Evolutionary conservation across 208 protist genomes (phyloP).

Genomic region (Phytomonas francai): DNA sequence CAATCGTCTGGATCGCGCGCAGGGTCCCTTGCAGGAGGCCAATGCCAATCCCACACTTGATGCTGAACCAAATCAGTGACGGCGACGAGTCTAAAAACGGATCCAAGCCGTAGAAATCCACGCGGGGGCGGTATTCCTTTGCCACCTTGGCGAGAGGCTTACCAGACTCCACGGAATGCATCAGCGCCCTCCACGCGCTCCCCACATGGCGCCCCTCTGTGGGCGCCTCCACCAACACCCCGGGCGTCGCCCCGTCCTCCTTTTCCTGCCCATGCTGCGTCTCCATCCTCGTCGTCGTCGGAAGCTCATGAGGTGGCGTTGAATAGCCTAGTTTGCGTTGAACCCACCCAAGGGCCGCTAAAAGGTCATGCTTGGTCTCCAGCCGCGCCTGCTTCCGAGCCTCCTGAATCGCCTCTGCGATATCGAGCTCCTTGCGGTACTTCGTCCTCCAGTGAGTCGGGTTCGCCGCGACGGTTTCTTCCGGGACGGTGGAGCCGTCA

Average conservation of each 20-base stretch:
- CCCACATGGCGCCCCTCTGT: neutral
- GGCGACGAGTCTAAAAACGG: constrained; percentile 63
- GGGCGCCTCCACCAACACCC: constrained; percentile 3
- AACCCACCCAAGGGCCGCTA: constrained; percentile 30
- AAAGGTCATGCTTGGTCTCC: constrained; percentile 48
- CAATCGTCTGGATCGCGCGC: constrained; percentile 57
- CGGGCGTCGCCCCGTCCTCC: neutral
- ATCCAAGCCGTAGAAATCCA: constrained; percentile 82
- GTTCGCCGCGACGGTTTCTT: constrained; percentile 20
- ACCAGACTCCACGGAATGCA: constrained; percentile 58
- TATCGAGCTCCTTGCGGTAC: constrained; percentile 64
- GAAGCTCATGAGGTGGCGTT: constrained; percentile 42
- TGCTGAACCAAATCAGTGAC: constrained; percentile 77
- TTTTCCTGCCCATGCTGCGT: constrained; percentile 13
- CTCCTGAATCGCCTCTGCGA: constrained; percentile 62
- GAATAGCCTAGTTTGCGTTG: constrained; percentile 37
- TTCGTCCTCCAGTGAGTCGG: constrained; percentile 31
- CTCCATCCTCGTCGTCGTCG: constrained; percentile 28
- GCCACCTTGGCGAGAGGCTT: constrained; percentile 55
- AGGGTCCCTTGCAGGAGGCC: constrained; percentile 65
- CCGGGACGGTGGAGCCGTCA: constrained; percentile 53
- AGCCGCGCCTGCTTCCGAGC: constrained; percentile 40
- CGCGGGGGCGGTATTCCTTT: constrained; percentile 56
- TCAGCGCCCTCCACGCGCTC: constrained; percentile 57
- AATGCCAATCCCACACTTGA: constrained; percentile 71